Base-by-base conservation (phyloP, 148 eudicot species). In the Fagopyrum esculentum region DNA sequence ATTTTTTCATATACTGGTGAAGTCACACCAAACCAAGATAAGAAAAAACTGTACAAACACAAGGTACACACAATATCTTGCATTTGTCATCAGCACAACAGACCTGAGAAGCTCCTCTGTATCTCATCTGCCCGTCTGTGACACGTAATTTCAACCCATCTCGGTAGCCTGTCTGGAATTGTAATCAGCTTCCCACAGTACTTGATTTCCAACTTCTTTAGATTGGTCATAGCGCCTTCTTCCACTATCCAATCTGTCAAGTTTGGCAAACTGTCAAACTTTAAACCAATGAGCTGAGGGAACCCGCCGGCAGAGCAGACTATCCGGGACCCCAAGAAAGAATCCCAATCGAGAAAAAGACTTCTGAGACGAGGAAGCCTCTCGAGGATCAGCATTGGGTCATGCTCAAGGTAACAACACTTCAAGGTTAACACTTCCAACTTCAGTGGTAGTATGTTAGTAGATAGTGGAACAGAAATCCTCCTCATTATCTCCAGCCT, bases 141-240 rank as follows among this genome's bases (percentile, higher is more conserved):
- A 52, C 17, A 52, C 11, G 55, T 51, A 51, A 51, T 51, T 51
- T 52, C 56, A 3, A 52, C 56, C n/a, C 56, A 52, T 52, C n/a
- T 52, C 2, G 71, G 71, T 45, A 68, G 71, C 45, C n/a, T 16
- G 45, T 68, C n/a, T 35, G 71, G 71, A 45, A 68, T 45, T 1
- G 30, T 30, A 11, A 4, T 68, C 46, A 68, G 15, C 29, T 68
- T 68, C 3, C 71, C 45, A 30, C 71, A 68, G 46, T 68, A 45
- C 71, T 30, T 35, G 71, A 68, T 68, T 3, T 45, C 46, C 45
- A 68, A 35, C n/a, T 26, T 30, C 43, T 30, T 35, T 15, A 68
- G 71, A 68, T 68, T 30, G 2, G 11, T 44, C 71, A 68, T 68
- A n/a, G 71, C 71, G 5, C 71, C 71, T 68, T 35, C 71, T 35